These are phyloP conservation scores for Grigorovia transvaalensis DNA, from an alignment of 805 yeast species.

Conservation along the genomic window DNA sequence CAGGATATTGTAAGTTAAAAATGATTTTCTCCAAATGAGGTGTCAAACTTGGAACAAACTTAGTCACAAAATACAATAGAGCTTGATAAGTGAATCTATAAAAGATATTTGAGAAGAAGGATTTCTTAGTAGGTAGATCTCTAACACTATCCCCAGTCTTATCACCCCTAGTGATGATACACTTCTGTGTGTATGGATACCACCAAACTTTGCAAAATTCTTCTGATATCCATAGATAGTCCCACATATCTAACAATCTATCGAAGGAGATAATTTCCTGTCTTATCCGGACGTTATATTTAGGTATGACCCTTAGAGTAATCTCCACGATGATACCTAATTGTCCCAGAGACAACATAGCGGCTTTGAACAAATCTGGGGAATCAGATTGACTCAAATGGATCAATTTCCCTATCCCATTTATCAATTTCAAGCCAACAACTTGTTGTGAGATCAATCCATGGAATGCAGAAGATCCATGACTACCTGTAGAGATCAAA, in stretches of 20 bases:
- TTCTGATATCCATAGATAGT: conserved; percentile 72
- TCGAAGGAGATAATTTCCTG: conserved; percentile 78
- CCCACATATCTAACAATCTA: conserved; percentile 62
- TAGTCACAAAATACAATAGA: conserved; percentile 69
- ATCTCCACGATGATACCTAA: conserved; percentile 83
- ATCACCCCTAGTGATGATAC: conserved; percentile 84
- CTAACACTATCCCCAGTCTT: conserved; percentile 59
- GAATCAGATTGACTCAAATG: conserved; percentile 42
- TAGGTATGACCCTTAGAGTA: conserved; percentile 75
- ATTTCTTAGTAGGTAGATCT: conserved; percentile 50
- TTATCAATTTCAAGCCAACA: conserved; percentile 64
- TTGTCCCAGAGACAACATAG: conserved; percentile 77
- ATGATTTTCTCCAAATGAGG: conserved; percentile 80
- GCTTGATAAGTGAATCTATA: conserved; percentile 77
- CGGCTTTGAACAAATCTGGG: conserved; percentile 65
- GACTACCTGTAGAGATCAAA: conserved; percentile 93
- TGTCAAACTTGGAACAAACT: conserved; percentile 61
- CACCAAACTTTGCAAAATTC: conserved; percentile 94
- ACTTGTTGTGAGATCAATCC: conserved; percentile 84
- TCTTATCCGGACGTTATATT: conserved; percentile 66
- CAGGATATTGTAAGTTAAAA: conserved; percentile 75
- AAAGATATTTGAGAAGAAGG: conserved; percentile 69
- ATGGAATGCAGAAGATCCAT: conserved; percentile 89
- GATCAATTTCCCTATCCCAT: conserved; percentile 64
- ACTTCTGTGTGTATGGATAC: conserved; percentile 85